phyloP scores from a whole-genome alignment of 805 yeast species.

The Yarrowia divulgata region DNA sequence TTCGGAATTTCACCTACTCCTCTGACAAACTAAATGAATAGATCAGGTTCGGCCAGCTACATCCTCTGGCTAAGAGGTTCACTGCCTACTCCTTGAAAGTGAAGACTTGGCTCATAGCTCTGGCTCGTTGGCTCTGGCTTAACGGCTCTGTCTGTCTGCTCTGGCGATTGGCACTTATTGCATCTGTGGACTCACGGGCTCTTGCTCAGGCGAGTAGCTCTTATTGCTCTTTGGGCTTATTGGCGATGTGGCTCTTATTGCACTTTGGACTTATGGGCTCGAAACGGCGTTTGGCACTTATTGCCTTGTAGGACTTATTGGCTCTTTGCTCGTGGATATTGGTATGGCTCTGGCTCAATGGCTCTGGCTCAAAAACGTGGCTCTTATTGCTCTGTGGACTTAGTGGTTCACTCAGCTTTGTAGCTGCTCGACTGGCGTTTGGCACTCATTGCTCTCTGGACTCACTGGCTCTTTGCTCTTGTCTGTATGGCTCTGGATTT shows the following conservation, averaged over 20 bases:
- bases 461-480: neutral
- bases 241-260: neutral
- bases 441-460: neutral
- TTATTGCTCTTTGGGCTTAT: too few species aligned
- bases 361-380: too few species aligned
- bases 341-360: too few species aligned
- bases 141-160: too few species aligned
- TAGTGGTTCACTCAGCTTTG: too few species aligned
- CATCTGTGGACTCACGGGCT: neutral
- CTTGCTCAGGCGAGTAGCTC: neutral
- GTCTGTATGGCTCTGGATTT: too few species aligned
- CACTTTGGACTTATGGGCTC: neutral
- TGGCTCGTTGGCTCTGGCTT: too few species aligned
- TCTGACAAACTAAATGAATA: neutral
- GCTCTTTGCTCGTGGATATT: too few species aligned
- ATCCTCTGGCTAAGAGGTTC: neutral
- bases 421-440: too few species aligned
- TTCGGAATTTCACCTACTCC: conserved; percentile 1
- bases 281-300: neutral
- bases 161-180: neutral
- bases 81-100: neutral
- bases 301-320: neutral
- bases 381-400: too few species aligned
- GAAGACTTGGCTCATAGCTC: too few species aligned
- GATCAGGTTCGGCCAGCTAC: neutral